A percentile compares a stretch with the other conserved stretches of the same genome.
These are phyloP conservation scores for Chlorella sp. DNA, from an alignment of 139 green algal genomes.

Conservation along the genomic window DNA sequence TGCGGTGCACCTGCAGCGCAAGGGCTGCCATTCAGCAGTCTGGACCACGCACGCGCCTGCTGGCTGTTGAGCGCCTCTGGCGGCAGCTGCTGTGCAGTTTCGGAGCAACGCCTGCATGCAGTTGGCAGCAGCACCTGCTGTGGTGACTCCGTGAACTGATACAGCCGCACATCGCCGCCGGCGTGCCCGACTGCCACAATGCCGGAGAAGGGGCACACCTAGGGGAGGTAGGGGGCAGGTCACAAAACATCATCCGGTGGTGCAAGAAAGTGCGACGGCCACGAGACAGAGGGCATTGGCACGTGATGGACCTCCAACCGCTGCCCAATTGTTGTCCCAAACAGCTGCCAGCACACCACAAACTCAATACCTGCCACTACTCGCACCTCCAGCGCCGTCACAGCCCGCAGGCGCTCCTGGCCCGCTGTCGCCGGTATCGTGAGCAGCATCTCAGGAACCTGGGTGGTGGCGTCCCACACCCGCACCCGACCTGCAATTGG, in stretches of 20 bases:
- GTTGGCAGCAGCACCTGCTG: background rate
- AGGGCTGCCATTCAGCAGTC: no score
- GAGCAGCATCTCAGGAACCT: conserved; percentile 50
- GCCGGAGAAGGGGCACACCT: conserved; percentile 53
- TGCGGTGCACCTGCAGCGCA: conserved; percentile 22
- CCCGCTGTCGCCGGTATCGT: conserved; percentile 48
- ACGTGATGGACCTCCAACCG: no score
- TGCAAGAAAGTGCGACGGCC: no score
- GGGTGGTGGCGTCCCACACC: conserved; percentile 52
- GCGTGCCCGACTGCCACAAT: conserved; percentile 55
- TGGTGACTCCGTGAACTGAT: conserved; percentile 50
- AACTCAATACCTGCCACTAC: no score
- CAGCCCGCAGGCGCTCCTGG: conserved; percentile 45
- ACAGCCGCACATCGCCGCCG: conserved; percentile 56
- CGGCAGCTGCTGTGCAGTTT: no score
- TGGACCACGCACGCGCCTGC: no score
- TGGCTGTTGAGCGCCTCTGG: no score
- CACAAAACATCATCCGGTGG: no score
- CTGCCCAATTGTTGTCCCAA: no score
- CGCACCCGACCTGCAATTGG: conserved; percentile 49
- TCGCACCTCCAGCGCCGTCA: conserved; percentile 46
- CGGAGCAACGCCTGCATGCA: no score
- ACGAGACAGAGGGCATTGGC: no score
- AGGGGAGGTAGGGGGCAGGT: background rate
- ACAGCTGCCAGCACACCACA: no score